phyloP scores from a whole-genome alignment of 495 filamentous ascomycete species.

The Aspergillus saccharolyticus region DNA sequence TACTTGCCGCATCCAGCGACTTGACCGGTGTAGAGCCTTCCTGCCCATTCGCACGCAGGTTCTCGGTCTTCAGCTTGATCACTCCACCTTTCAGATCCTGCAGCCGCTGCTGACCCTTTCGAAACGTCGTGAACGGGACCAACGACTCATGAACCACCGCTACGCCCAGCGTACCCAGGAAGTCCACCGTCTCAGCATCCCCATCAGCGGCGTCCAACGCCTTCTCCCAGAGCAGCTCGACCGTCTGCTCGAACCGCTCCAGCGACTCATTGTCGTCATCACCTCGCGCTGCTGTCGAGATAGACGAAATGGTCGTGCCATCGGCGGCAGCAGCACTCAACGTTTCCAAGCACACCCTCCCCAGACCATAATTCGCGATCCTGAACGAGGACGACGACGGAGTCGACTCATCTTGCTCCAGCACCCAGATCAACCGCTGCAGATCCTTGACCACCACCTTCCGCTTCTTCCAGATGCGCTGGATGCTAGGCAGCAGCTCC shows the following conservation, averaged over 20 bases:
- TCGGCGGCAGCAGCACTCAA: background rate
- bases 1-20: slow-evolving; percentile 26
- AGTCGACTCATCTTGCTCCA: slow-evolving; percentile 26
- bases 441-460: slow-evolving; percentile 42
- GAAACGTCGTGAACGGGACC: slow-evolving; percentile 37
- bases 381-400: slow-evolving; percentile 25
- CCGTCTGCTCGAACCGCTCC: slow-evolving; percentile 33
- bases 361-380: slow-evolving; percentile 42
- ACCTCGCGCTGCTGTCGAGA: slow-evolving; percentile 12
- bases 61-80: slow-evolving; percentile 38
- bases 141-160: slow-evolving; percentile 38
- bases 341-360: slow-evolving; percentile 34
- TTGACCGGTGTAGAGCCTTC: slow-evolving; percentile 14
- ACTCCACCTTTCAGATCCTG: slow-evolving; percentile 43
- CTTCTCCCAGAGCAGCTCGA: slow-evolving; percentile 39
- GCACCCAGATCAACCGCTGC: slow-evolving; percentile 40
- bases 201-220: slow-evolving; percentile 27
- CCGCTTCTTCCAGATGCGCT: slow-evolving; percentile 44
- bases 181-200: slow-evolving; percentile 18
- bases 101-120: slow-evolving; percentile 43
- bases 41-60: slow-evolving; percentile 20
- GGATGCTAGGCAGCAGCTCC: slow-evolving; percentile 37
- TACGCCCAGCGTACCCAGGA: slow-evolving; percentile 32
- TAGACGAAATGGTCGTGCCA: background rate
- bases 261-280: slow-evolving; percentile 27